Evolutionary conservation across 768 basidiomycete genomes (phyloP).

Genomic region (Hemileccinum impolitum): DNA sequence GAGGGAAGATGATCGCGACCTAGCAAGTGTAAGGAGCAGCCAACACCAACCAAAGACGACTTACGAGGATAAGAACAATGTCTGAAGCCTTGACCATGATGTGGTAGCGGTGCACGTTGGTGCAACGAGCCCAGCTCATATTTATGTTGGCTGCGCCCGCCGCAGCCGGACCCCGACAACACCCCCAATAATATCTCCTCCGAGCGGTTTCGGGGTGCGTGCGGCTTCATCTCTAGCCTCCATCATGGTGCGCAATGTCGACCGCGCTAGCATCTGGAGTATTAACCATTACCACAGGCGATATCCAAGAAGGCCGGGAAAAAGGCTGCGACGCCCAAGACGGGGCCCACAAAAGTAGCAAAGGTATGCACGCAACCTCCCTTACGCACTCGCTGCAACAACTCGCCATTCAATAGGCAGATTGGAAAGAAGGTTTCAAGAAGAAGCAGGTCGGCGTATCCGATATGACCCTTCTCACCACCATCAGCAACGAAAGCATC

Average conservation of each 20-base stretch:
- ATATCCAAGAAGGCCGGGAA: conserved; percentile 89
- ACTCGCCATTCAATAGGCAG: conserved; percentile 57
- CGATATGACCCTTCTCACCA: conserved; percentile 97
- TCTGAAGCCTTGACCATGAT: conserved; percentile 60
- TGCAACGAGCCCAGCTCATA: too few relatives aligned
- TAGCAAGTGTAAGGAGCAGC: conserved; percentile 22
- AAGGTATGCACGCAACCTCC: conserved; percentile 50
- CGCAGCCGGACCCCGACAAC: conserved; percentile 22
- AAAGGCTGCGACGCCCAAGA: conserved; percentile 68
- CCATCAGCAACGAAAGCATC: conserved; percentile 96
- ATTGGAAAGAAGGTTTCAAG: conserved; percentile 99
- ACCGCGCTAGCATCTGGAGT: background rate
- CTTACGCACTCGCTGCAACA: conserved; percentile 2
- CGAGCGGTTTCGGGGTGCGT: conserved; percentile 14
- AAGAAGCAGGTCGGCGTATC: conserved; percentile 98
- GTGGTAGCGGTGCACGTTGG: background rate
- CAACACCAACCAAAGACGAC: conserved; percentile 19
- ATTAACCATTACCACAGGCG: conserved; percentile 45
- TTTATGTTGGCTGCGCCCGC: conserved; percentile 1
- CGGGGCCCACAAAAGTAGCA: conserved; percentile 58
- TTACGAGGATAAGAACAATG: conserved; percentile 72
- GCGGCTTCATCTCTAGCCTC: conserved; percentile 4
- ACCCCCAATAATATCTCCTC: background rate
- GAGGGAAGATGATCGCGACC: conserved; percentile 80
- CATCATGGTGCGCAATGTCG: conserved; percentile 20